Conservation (phyloP, 164 flowering plant species). For the Nymphaea thermarum region DNA sequence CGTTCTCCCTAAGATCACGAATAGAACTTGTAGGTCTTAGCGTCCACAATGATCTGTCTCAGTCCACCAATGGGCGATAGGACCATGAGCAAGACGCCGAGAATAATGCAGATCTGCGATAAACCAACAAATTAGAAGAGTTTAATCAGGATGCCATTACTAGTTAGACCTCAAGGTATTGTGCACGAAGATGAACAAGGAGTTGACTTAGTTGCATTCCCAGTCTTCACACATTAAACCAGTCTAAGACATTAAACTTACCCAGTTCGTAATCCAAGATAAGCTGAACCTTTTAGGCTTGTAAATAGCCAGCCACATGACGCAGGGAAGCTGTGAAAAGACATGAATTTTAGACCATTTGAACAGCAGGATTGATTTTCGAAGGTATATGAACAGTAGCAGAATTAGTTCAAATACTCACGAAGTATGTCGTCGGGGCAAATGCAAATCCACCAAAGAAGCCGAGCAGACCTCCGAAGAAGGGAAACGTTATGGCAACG, state of each 20-base stretch:
- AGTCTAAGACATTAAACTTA: conserved; percentile 4
- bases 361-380: not conserved
- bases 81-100: conserved; percentile 5
- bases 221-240: not conserved
- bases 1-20: not conserved
- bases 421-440: conserved; percentile 53
- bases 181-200: no score
- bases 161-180: no score
- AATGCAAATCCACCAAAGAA: conserved; percentile 76
- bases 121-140: not conserved
- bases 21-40: conserved; percentile 6
- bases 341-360: not conserved
- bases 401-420: conserved; percentile 13
- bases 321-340: conserved; percentile 56
- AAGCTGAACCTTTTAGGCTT: conserved; percentile 51
- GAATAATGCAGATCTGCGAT: conserved; percentile 6
- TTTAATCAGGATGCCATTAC: not conserved
- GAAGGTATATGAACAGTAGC: not conserved
- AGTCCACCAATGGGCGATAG: conserved; percentile 6
- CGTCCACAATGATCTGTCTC: conserved; percentile 2
- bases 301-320: conserved; percentile 50
- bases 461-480: conserved; percentile 64
- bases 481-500: conserved; percentile 51
- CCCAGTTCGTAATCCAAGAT: conserved; percentile 61
- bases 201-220: no score